These are phyloP conservation scores for Phialophora chinensis DNA, from an alignment of 2,329 filamentous ascomycete species.

Conservation along the genomic window DNA sequence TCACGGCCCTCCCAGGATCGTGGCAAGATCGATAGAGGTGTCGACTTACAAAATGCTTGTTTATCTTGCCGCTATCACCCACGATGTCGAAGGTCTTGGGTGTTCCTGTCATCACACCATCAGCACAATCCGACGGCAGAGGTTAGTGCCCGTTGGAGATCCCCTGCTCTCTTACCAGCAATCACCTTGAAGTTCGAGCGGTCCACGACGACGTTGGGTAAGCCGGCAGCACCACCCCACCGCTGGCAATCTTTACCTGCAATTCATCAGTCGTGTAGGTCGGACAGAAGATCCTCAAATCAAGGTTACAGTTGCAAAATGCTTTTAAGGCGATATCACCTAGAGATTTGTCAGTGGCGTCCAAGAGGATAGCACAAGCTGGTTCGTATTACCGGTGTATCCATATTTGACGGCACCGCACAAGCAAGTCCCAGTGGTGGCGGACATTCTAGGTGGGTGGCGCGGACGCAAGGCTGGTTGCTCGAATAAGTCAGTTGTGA, in stretches of 20 bases:
- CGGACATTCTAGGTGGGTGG: constrained; percentile 5
- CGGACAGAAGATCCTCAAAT: not conserved
- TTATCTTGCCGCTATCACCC: constrained; percentile 60
- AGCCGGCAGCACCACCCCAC: constrained; percentile 60
- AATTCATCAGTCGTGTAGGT: not conserved
- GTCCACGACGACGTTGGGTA: constrained; percentile 58
- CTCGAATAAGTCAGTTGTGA: not conserved
- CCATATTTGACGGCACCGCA: constrained; percentile 44
- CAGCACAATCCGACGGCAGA: not conserved
- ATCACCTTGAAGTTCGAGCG: constrained; percentile 57
- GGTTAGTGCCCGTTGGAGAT: too few relatives aligned
- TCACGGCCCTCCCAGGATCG: not conserved
- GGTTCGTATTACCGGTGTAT: constrained; percentile 39
- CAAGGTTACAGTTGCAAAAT: constrained; percentile 56
- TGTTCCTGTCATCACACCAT: constrained; percentile 28
- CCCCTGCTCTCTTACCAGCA: constrained; percentile 45
- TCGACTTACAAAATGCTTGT: constrained; percentile 55
- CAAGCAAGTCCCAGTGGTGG: constrained; percentile 45
- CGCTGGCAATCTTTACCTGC: constrained; percentile 54
- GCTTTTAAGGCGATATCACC: constrained; percentile 52
- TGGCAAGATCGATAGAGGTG: not conserved
- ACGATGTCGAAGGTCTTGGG: constrained; percentile 57
- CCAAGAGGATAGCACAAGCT: constrained; percentile 1
- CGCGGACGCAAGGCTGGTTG: not conserved
- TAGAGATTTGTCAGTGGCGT: constrained; percentile 35